Conservation (phyloP, 495 filamentous ascomycete genomes). For the Neurospora sp. region DNA sequence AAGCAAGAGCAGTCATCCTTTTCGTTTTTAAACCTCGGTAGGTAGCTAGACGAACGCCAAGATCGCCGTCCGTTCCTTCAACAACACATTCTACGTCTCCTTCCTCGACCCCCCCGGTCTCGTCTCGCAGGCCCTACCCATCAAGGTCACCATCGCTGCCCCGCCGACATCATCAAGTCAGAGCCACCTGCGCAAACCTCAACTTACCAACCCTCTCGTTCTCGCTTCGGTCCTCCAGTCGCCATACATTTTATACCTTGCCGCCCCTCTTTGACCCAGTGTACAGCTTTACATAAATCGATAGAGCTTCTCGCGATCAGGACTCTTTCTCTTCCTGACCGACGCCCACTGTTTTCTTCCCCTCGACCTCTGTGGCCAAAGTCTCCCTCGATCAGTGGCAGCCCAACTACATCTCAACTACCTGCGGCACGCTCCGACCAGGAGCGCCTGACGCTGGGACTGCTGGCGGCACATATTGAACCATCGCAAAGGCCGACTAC, state of each 20-base stretch:
- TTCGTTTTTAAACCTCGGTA: not conserved
- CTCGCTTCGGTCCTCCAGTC: not conserved
- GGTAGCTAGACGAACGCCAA: not conserved
- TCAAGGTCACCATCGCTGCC: not conserved
- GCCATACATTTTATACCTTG: not conserved
- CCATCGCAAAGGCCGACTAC: not conserved
- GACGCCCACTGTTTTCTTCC: not conserved
- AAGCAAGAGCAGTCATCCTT: not conserved
- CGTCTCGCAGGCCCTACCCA: not conserved
- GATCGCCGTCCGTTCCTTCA: not conserved
- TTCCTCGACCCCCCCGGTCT: not conserved
- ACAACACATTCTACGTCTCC: not conserved
- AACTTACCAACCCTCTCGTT: not conserved
- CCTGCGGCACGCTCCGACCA: not conserved
- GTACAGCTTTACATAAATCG: not conserved
- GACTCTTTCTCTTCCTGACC: not conserved
- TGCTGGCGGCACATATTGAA: not conserved
- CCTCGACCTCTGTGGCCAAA: not conserved
- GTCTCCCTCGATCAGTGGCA: not conserved
- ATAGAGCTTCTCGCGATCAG: not conserved
- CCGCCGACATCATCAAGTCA: not conserved
- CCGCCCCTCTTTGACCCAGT: not conserved
- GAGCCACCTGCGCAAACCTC: not conserved
- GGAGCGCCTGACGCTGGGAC: not conserved
- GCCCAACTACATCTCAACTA: not conserved